Base-by-base conservation (phyloP, 2,329 filamentous ascomycete genomes). In the Fusarium xyrophilum region DNA sequence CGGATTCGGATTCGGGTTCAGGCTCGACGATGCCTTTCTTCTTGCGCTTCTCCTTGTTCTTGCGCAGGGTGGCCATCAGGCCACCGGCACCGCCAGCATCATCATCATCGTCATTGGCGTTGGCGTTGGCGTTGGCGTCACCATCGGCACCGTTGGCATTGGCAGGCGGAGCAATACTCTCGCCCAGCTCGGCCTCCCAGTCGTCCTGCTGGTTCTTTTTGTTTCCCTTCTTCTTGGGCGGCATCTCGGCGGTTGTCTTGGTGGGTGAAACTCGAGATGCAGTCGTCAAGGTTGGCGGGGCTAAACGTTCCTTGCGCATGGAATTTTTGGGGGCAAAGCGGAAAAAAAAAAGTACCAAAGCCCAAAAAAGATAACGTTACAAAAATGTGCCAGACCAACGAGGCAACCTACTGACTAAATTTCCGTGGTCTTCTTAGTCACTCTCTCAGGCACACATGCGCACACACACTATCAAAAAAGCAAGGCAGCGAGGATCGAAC, bases 101-200 rank as follows among this genome's bases (percentile, higher is more conserved):
- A 32, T 82, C 82, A 52, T 90, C 85, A 28, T 81, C 80, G 30
- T 82, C 85, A 32, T 81, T 80, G 33, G 82, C 82, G 55, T 80
- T 84, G 39, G 82, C 82, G 51, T 81, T 80, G 33, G 82, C 82
- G 55, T 80, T 84, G 39, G 82, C 82, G 51, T 82, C 78, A 56
- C 80, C 81, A 39, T 80, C 82, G 65, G 84, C 82, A 14, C 70
- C 67, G 63, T 69, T 53, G 52, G 36, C 68, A 57, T 69, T 42
- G 51, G 58, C 82, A 53, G 85, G 82, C 11, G 91, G 89, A 69
- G 88, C 87, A 75, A 89, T 85, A 65, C 85, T 83, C 82, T 97
- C 95, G 75, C 93, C 94, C 57, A 97, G 85, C 69, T 97, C 93
- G 58, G 92, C 89, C 80, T 98, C 96, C 95, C 95, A 97, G 85